phyloP scores from a whole-genome alignment of 177 flowering plant genomes.

The Vitis hybrid region DNA sequence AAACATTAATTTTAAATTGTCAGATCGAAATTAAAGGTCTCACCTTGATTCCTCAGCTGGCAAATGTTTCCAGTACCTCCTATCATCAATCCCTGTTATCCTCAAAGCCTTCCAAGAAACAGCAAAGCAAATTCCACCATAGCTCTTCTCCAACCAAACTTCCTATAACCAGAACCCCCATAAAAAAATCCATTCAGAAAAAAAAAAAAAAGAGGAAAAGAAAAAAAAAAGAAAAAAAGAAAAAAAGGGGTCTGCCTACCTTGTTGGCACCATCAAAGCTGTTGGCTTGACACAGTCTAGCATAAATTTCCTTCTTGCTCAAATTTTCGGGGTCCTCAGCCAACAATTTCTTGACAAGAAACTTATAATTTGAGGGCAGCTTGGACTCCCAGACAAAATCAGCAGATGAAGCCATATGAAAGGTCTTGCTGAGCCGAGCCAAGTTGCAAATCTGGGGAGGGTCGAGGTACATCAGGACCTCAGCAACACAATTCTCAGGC shows the following conservation, averaged over 20 bases:
- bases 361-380: slow-evolving; percentile 40
- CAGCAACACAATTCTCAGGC: slow-evolving; percentile 43
- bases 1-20: no score
- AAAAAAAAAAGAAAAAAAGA: neutral
- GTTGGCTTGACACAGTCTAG: slow-evolving; percentile 28
- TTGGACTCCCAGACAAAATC: slow-evolving; percentile 48
- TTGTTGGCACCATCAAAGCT: slow-evolving; percentile 37
- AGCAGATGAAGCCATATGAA: slow-evolving; percentile 36
- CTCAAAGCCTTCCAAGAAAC: slow-evolving; percentile 39
- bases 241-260: slow-evolving; percentile 16
- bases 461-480: slow-evolving; percentile 29
- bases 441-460: slow-evolving; percentile 44
- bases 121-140: slow-evolving; percentile 31
- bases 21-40: neutral
- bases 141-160: slow-evolving; percentile 44
- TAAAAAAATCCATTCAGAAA: neutral
- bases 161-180: slow-evolving; percentile 21
- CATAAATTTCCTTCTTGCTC: slow-evolving; percentile 38
- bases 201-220: neutral
- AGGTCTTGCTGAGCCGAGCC: slow-evolving; percentile 31
- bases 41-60: slow-evolving; percentile 52
- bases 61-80: slow-evolving; percentile 54
- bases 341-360: slow-evolving; percentile 23
- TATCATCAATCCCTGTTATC: slow-evolving; percentile 55
- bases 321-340: slow-evolving; percentile 9